Percentiles rank a stretch among this genome's conserved stretches.
phyloP scores from a whole-genome alignment of 345 rosid genomes.

The Limnanthes douglasii region DNA sequence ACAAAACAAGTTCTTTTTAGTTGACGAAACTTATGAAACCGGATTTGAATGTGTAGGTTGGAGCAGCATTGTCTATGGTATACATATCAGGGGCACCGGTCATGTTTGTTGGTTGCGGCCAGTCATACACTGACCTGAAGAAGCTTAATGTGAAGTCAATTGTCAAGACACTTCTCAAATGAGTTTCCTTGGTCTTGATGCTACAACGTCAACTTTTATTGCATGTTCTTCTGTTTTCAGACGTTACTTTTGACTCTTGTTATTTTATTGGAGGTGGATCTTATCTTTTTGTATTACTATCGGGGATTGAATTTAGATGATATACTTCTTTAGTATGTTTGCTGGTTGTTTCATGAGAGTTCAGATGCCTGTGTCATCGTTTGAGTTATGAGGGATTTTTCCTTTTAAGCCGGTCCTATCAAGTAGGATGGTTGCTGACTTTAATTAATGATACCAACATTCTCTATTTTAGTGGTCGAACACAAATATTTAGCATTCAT shows the following conservation, averaged over 20 bases:
- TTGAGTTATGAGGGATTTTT: too few relatives aligned
- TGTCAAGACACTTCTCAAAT: conserved; percentile 86
- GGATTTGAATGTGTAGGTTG: conserved; percentile 38
- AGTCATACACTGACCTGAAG: conserved; percentile 88
- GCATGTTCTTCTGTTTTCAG: conserved; percentile 5
- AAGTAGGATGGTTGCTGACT: too few relatives aligned
- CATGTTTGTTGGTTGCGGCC: conserved; percentile 99
- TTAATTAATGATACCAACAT: too few relatives aligned
- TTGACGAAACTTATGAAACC: conserved; percentile 2
- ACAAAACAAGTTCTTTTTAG: not conserved
- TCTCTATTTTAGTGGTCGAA: too few relatives aligned
- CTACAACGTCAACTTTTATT: conserved; percentile 4
- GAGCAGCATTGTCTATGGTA: conserved; percentile 97
- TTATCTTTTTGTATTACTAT: conserved; percentile 8
- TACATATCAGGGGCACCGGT: conserved; percentile 93
- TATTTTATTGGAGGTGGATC: conserved; percentile 19
- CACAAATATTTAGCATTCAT: too few relatives aligned
- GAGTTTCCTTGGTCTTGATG: conserved; percentile 12
- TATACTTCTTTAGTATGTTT: too few relatives aligned
- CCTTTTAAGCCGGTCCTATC: too few relatives aligned
- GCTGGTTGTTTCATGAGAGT: too few relatives aligned
- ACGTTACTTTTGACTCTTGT: conserved; percentile 5
- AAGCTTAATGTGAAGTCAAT: conserved; percentile 82
- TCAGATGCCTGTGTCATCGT: too few relatives aligned
- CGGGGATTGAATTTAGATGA: too few relatives aligned